A percentile compares a stretch with the other conserved stretches of the same genome.
These are phyloP conservation scores for Candida dajiaensis DNA, from an alignment of 805 yeast genomes.

Conservation along the genomic window DNA sequence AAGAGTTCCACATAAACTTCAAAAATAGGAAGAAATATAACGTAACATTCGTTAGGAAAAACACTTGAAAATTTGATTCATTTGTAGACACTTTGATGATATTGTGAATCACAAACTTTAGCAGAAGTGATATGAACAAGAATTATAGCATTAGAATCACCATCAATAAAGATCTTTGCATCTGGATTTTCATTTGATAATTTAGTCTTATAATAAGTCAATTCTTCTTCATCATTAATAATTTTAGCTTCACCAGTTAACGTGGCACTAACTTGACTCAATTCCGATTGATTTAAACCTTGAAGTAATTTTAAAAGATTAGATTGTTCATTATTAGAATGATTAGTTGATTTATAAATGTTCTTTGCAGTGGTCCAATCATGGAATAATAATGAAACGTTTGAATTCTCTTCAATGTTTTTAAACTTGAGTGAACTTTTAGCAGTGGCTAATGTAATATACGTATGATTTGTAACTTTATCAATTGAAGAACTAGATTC, in stretches of 20 bases:
- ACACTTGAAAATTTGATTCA: slow-evolving; percentile 8
- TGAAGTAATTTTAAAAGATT: slow-evolving; percentile 58
- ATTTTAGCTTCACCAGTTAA: slow-evolving; percentile 66
- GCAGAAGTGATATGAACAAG: slow-evolving; percentile 61
- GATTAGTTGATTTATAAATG: slow-evolving; percentile 22
- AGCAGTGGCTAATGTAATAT: slow-evolving; percentile 68
- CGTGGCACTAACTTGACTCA: slow-evolving; percentile 79
- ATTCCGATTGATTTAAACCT: slow-evolving; percentile 71
- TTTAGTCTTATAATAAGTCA: slow-evolving; percentile 53
- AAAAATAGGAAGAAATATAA: neutral
- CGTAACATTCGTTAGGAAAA: neutral
- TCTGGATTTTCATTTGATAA: slow-evolving; percentile 60
- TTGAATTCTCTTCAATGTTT: slow-evolving; percentile 65
- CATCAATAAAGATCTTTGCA: slow-evolving; percentile 61
- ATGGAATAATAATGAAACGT: slow-evolving; percentile 78
- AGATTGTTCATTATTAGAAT: slow-evolving; percentile 25
- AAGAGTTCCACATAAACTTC: neutral
- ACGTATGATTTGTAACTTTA: slow-evolving; percentile 34
- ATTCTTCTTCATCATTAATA: slow-evolving; percentile 42
- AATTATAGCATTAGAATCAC: slow-evolving; percentile 60
- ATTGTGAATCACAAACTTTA: slow-evolving; percentile 73
- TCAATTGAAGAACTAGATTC: slow-evolving; percentile 19
- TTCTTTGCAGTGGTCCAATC: slow-evolving; percentile 77
- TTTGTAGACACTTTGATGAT: slow-evolving; percentile 38
- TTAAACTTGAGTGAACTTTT: slow-evolving; percentile 66